These are phyloP conservation scores for Sambucus nigra DNA, from an alignment of 129 eudicot species.

Conservation along the genomic window DNA sequence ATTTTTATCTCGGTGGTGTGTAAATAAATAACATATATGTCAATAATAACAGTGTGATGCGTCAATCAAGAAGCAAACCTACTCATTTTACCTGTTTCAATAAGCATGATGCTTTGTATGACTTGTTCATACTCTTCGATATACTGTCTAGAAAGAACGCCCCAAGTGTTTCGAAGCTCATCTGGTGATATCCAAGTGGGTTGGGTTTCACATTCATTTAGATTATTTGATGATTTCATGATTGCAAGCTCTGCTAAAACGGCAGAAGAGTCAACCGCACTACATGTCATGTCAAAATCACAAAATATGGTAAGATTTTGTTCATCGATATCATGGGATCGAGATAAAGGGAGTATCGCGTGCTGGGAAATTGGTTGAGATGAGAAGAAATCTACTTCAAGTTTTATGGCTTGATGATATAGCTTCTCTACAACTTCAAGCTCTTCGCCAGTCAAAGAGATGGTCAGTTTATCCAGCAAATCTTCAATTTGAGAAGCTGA, in stretches of 20 bases:
- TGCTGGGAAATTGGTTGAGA: slow-evolving; percentile 32
- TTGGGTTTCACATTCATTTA: slow-evolving; percentile 20
- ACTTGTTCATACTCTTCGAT: slow-evolving; percentile 44
- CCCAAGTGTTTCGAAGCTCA: slow-evolving; percentile 32
- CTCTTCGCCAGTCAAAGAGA: slow-evolving; percentile 52
- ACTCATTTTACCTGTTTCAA: slow-evolving; percentile 16
- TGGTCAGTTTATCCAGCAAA: slow-evolving; percentile 42
- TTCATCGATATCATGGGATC: slow-evolving; percentile 18
- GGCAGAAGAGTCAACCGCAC: slow-evolving; percentile 48
- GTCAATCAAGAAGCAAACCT: background rate
- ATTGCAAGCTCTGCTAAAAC: slow-evolving; percentile 57
- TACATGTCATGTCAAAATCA: slow-evolving; percentile 52
- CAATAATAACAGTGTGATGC: background rate
- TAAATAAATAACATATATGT: no score
- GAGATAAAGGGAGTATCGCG: slow-evolving; percentile 40
- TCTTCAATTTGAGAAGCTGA: slow-evolving; percentile 49
- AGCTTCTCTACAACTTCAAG: slow-evolving; percentile 43
- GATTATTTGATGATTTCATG: slow-evolving; percentile 28
- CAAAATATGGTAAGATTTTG: slow-evolving; percentile 32
- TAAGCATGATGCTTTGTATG: slow-evolving; percentile 31
- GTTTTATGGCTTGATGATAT: slow-evolving; percentile 49
- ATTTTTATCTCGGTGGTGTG: no score
- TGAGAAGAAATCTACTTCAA: slow-evolving; percentile 46
- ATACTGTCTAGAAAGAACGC: slow-evolving; percentile 31
- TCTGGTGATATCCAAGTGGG: slow-evolving; percentile 12